Evolutionary conservation across 352 stramenopile genomes (phyloP), one percentile per base, ranked within the genome.

Genomic region (Pilasporangium apinafurcum): DNA sequence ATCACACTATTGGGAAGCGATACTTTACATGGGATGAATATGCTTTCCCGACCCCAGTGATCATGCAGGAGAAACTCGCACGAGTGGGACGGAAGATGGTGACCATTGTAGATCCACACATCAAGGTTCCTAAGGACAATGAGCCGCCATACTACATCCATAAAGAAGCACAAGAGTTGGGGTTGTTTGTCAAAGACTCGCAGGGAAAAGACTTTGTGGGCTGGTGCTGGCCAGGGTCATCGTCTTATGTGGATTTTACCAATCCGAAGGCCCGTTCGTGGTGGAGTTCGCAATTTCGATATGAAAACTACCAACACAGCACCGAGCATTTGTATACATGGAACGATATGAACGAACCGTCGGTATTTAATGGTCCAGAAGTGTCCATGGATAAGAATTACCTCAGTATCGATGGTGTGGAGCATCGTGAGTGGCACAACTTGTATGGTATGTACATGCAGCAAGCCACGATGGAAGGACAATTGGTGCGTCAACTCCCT

Each of bases 311-410:
- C 66, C 40, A 78, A 39, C 87, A 86, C 14, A 95, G 75, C 34
- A 98, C 91, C 1, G 67, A 88, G 17, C 67, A 95, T 40, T 53
- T 99, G 36, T 98, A 93, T 65, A 99, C 90, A 7, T 99, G 97
- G 97, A 99, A 99, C 69, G 96, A 99, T 72, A 99, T 99, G 96
- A 99, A 99, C 68, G 97, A 99, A 73, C 96, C 96, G 14, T 97
- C 78, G 22, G 97, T 99, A 14, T 99, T 99, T 54, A 99, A 99
- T 51, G 96, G 96, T 13, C 96, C 96, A 0, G 97, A 99, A 68
- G 96, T 99, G n/a, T 96, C 90, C 1, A 98, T 99, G 95, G 78
- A 85, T 52, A 98, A 99, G 64, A 88, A 97, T 53, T 75, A 84
- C 28, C 55, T 79, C 30, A 98, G 93, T 53, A 52, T 98, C 9